A percentile compares a stretch with the other conserved stretches of the same genome.
Conservation (phyloP, 208 protist species). For the Acanthamoeba sp. region DNA sequence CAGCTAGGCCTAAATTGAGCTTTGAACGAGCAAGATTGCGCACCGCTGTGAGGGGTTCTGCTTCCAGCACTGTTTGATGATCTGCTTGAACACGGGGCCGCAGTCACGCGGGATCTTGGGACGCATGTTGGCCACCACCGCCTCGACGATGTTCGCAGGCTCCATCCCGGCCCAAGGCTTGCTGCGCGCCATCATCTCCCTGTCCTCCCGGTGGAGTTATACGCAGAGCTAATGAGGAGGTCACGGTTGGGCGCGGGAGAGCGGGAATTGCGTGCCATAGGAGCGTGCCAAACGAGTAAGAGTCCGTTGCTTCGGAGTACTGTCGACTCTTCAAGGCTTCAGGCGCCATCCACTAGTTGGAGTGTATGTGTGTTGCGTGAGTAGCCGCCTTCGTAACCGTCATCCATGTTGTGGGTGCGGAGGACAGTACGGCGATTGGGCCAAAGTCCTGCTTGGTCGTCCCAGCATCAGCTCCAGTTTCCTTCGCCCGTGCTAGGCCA, state of each 20-base stretch:
- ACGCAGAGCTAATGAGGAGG: too few species aligned
- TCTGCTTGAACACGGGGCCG: neutral
- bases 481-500: constrained; percentile 21
- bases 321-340: constrained; percentile 22
- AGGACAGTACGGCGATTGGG: neutral
- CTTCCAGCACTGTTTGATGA: constrained; percentile 26
- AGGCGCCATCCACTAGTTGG: constrained; percentile 68
- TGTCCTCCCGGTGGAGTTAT: neutral
- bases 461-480: neutral
- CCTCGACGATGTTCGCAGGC: neutral
- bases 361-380: neutral
- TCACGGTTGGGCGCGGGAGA: neutral
- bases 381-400: neutral
- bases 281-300: constrained; percentile 47
- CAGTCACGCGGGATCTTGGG: neutral
- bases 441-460: constrained; percentile 60
- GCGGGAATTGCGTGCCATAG: neutral
- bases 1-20: too few species aligned
- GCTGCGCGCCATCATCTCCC: constrained; percentile 41
- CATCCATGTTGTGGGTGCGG: too few species aligned
- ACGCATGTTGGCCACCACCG: neutral
- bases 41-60: neutral
- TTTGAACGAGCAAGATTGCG: too few species aligned
- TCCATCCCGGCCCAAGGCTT: constrained; percentile 16
- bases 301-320: constrained; percentile 53